A percentile compares a stretch with the other conserved stretches of the same genome.
phyloP scores from a whole-genome alignment of 805 yeast genomes.

The Schwanniomyces yamadae region DNA sequence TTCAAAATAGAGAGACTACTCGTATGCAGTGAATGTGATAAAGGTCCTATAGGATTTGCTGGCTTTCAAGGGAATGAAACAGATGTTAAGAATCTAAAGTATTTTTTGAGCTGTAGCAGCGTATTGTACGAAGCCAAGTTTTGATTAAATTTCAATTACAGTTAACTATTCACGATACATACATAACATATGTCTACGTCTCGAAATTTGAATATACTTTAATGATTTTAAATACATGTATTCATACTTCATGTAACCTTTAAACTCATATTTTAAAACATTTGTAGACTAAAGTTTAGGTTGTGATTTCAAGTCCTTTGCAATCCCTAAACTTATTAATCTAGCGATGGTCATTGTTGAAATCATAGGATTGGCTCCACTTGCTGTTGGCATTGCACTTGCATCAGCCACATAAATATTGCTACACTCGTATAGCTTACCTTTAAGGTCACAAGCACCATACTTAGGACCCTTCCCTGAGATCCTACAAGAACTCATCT shows the following conservation, averaged over 20 bases:
- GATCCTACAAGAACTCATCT: slow-evolving; percentile 53
- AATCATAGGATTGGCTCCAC: slow-evolving; percentile 57
- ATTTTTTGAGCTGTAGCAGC: slow-evolving; percentile 48
- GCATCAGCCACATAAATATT: slow-evolving; percentile 52
- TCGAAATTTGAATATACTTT: no score
- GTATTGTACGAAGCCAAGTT: slow-evolving; percentile 38
- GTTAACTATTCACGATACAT: neutral
- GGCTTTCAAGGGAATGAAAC: slow-evolving; percentile 33
- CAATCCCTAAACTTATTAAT: slow-evolving; percentile 38
- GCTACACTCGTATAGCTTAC: slow-evolving; percentile 47
- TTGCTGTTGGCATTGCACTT: slow-evolving; percentile 50
- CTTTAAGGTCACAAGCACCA: slow-evolving; percentile 45
- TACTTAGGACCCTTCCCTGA: slow-evolving; percentile 43
- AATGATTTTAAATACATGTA: neutral
- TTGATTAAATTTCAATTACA: neutral
- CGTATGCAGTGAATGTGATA: slow-evolving; percentile 74
- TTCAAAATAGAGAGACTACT: slow-evolving; percentile 51
- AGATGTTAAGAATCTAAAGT: slow-evolving; percentile 39
- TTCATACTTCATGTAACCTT: no score
- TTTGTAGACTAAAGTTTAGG: slow-evolving; percentile 28
- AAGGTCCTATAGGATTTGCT: slow-evolving; percentile 75
- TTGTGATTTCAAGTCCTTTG: slow-evolving; percentile 27
- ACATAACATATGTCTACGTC: neutral
- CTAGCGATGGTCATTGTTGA: slow-evolving; percentile 47
- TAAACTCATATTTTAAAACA: no score